Evolutionary conservation across 1,139 yeast genomes (phyloP), one percentile per base, ranked within the genome.

Genomic region (Saccharomyces hybrid): DNA sequence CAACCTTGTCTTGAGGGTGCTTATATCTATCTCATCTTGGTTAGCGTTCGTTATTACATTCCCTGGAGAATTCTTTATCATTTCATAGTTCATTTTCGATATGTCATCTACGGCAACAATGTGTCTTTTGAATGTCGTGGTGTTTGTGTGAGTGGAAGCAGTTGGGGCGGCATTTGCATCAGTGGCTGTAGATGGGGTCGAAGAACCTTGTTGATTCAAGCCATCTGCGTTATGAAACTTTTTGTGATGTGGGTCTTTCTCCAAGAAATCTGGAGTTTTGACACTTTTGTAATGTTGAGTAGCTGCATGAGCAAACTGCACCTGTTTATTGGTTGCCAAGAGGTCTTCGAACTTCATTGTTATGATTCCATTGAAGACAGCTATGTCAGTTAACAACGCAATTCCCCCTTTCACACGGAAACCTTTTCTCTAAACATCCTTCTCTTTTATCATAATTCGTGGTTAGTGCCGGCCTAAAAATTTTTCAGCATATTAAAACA

Each of bases 41-140:
- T 38, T 38, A 25, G 26, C 25, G 25, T 38, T 38, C 13, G 44
- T 38, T 38, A 38, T 20, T 20, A 38, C 44, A 20, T 38, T 38
- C 5, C 71, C 71, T 1, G 71, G 71, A 11, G 64, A 56, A 47
- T 61, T 67, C 54, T 64, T 67, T 26, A 68, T 62, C 63, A 66
- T 63, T 54, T 68, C 71, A 52, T 68, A 68, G 55, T 67, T 68
- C 26, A 68, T 67, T 56, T 61, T 62, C 7, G 69, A 63, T 25
- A 63, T 62, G 52, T 67, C 69, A 49, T 67, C 71, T 2, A 68
- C 68, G 28, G 59, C 59, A 11, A 68, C 52, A 5, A 67, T 67
- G 53, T 67, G 70, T 48, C 70, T 56, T 51, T 64, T 67, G 51
- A 58, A 61, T 46, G 58, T 59, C 38, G 56, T 55, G 48, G 57